Evolutionary conservation across 305 asterid genomes (phyloP), one percentile per base, ranked within the genome.

Genomic region (Solanum chacoense): DNA sequence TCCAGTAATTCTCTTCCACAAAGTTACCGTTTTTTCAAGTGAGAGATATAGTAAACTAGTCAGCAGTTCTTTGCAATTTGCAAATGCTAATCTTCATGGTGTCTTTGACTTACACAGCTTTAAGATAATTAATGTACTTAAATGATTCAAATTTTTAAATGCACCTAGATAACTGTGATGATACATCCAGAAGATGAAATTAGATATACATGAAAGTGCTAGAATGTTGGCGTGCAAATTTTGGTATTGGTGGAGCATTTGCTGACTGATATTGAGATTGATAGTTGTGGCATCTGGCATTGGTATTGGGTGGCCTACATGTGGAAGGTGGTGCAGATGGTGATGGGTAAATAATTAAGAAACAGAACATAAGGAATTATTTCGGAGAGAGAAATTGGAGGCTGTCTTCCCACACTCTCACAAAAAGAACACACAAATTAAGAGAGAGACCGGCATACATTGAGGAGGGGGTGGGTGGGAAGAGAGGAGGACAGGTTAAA

Each of bases 1-100:
- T 97, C 93, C 98, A 94, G 99, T 97, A 95, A 94, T 88, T 88
- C 88, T 89, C 91, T 90, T 89, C 88, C 89, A 73, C 74, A 84
- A 50, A 87, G 76, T 34, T 86, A 50, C 55, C 37, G 5, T 45
- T 50, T 50, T 72, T 69, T 78, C 26, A 35, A 31, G 79, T 24
- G 73, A 8, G 35, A 35, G 74, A 28, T 8, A 35, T 8, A 35
- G 28, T 20, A 31, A 73, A 10, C 59, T 63, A 55, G 86, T 89
- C 67, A 16, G 38, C 86, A 80, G 42, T 50, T 50, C 73, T 81
- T 34, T 31, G 87, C 73, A 20, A 16, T 32, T 71, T 83, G 31
- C 42, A 11, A 31, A 83, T 83, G 87, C 31, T 18, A 83, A 50
- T 83, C 65, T 10, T 83, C 73, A 31, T 50, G 40, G 72, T 83